These are phyloP conservation scores for Aspergillus bombycis DNA, from an alignment of 2,329 filamentous ascomycete genomes.

Conservation along the genomic window DNA sequence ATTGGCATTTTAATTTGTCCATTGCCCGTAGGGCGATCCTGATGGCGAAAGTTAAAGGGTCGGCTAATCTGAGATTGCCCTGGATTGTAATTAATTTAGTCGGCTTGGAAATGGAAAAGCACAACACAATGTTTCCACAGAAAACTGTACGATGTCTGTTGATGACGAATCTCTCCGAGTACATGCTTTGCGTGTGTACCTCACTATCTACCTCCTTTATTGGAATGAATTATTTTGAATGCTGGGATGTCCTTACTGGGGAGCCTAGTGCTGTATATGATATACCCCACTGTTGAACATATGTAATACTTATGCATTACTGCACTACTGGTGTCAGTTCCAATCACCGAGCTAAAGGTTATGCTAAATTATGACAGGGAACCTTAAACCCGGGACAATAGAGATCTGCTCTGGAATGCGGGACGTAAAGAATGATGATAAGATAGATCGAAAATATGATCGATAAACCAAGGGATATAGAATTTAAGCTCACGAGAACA, in stretches of 20 bases:
- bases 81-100: background rate
- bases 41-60: background rate
- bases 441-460: background rate
- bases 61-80: background rate
- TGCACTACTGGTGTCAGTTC: background rate
- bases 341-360: background rate
- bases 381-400: background rate
- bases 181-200: background rate
- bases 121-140: background rate
- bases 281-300: background rate
- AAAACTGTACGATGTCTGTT: background rate
- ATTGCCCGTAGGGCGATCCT: background rate
- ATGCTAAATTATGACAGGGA: background rate
- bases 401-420: background rate
- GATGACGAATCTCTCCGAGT: background rate
- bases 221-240: background rate
- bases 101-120: background rate
- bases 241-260: background rate
- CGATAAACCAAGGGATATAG: background rate
- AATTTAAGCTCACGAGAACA: background rate
- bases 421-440: background rate
- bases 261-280: background rate
- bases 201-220: background rate
- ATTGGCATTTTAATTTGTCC: background rate
- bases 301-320: background rate